These are phyloP conservation scores for Phlebiopsis gigantea DNA, from an alignment of 768 basidiomycete species.

Conservation along the genomic window DNA sequence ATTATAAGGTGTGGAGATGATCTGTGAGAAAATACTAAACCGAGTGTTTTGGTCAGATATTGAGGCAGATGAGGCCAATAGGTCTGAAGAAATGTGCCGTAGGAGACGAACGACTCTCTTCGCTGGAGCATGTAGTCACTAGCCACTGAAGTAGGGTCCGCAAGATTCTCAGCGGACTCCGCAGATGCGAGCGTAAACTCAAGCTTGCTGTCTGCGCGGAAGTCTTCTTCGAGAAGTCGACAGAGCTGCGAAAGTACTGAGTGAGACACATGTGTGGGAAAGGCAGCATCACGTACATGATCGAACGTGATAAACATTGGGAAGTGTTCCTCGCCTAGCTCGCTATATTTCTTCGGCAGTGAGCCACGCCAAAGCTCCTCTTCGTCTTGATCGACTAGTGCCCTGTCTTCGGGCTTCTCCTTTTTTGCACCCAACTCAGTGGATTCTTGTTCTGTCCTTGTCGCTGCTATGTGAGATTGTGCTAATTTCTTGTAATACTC, in stretches of 20 bases:
- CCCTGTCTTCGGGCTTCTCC: constrained; percentile 7
- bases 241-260: constrained; percentile 41
- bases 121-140: constrained; percentile 12
- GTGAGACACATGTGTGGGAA: neutral
- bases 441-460: constrained; percentile 30
- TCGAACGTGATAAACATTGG: constrained; percentile 69
- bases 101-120: constrained; percentile 31
- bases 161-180: neutral
- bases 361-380: constrained; percentile 29
- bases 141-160: neutral
- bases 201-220: constrained; percentile 12
- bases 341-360: constrained; percentile 50
- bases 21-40: constrained; percentile 28
- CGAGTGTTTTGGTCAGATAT: constrained; percentile 43
- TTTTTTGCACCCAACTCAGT: constrained; percentile 15
- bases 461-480: constrained; percentile 6
- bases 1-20: neutral
- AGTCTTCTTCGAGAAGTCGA: constrained; percentile 43
- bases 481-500: constrained; percentile 53
- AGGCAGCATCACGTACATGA: constrained; percentile 31
- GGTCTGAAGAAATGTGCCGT: constrained; percentile 37
- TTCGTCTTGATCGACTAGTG: constrained; percentile 9
- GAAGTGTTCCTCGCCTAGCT: constrained; percentile 55
- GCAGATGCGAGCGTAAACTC: neutral
- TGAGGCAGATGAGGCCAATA: constrained; percentile 65